Conservation (phyloP, 768 basidiomycete genomes). For the Collybia sordida region DNA sequence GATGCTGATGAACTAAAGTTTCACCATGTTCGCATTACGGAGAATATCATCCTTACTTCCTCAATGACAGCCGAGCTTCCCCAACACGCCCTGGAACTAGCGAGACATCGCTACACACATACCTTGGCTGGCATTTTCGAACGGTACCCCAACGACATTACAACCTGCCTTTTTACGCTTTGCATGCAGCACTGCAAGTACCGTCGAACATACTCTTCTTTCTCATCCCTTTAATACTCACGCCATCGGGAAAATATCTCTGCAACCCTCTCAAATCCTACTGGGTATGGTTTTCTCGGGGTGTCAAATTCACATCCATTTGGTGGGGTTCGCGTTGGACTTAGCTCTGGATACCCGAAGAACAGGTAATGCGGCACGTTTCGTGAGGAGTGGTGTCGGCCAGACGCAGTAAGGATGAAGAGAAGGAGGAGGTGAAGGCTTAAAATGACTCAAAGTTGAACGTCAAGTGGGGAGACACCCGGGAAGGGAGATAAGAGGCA, state of each 20-base stretch:
- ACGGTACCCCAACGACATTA: conserved; percentile 8
- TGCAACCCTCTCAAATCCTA: conserved; percentile 82
- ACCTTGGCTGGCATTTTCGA: conserved; percentile 12
- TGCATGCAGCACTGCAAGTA: conserved; percentile 64
- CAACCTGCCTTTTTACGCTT: conserved; percentile 48
- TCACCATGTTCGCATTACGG: conserved; percentile 44
- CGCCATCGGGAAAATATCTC: conserved; percentile 68
- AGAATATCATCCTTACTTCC: conserved; percentile 43
- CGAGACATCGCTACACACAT: conserved; percentile 60
- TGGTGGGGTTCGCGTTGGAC: conserved; percentile 74
- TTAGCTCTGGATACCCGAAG: conserved; percentile 79
- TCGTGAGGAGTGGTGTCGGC: conserved; percentile 66
- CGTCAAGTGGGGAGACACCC: conserved; percentile 1
- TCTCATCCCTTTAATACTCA: conserved; percentile 60
- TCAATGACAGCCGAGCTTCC: conserved; percentile 49
- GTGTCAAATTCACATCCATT: conserved; percentile 83
- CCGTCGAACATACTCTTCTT: conserved; percentile 59
- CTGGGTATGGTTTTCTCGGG: conserved; percentile 80
- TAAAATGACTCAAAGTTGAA: conserved; percentile 12
- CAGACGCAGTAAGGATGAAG: conserved; percentile 46
- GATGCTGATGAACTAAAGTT: conserved; percentile 40
- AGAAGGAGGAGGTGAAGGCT: conserved; percentile 8
- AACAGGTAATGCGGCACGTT: conserved; percentile 62
- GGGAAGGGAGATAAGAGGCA: conserved; percentile 4
- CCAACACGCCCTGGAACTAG: conserved; percentile 62